A percentile compares a stretch with the other conserved stretches of the same genome.
phyloP scores from a whole-genome alignment of 805 yeast genomes.

The Wickerhamiella cacticola region DNA sequence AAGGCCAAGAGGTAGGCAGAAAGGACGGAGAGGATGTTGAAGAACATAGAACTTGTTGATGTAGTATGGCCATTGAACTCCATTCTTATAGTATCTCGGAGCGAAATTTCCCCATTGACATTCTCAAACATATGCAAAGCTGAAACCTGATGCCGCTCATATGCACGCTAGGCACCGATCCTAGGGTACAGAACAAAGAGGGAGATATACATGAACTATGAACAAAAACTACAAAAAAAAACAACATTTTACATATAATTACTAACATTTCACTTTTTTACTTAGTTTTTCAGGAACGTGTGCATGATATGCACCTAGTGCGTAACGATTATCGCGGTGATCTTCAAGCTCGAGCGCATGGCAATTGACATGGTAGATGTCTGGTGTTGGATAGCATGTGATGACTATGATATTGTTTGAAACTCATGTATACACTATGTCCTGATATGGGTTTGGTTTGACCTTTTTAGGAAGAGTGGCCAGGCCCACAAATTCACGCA shows the following conservation, averaged over 20 bases:
- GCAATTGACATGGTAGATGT: not conserved
- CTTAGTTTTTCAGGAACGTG: too few species aligned
- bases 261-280: too few species aligned
- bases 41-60: constrained; percentile 2
- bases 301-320: not conserved
- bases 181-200: too few species aligned
- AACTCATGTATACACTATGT: not conserved
- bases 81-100: not conserved
- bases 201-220: too few species aligned
- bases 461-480: not conserved
- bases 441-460: not conserved
- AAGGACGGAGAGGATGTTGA: constrained; percentile 6
- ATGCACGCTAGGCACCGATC: too few species aligned
- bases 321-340: not conserved
- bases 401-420: too few species aligned
- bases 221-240: not conserved
- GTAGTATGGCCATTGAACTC: not conserved
- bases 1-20: constrained; percentile 10
- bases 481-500: not conserved
- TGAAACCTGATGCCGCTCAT: not conserved
- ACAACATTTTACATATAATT: too few species aligned
- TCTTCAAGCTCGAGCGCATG: not conserved
- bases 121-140: not conserved
- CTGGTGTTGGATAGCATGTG: too few species aligned
- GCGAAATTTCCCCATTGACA: not conserved